Conservation (phyloP, 179 eudicot species). For the Spinacia oleracea region DNA sequence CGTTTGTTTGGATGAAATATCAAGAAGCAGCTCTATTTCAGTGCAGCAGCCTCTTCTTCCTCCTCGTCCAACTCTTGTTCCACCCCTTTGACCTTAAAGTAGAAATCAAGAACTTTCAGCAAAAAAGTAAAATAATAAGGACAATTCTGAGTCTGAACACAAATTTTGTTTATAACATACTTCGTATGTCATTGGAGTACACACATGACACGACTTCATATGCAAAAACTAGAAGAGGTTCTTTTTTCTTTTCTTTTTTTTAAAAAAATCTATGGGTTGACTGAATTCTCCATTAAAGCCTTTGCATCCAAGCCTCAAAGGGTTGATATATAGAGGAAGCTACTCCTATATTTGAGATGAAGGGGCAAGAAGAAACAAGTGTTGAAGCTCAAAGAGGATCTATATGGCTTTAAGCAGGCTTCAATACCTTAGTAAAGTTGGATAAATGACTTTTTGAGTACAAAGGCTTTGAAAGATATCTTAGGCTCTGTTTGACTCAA, state of each 20-base stretch:
- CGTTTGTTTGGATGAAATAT: neutral
- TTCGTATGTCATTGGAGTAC: neutral
- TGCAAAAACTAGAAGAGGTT: neutral
- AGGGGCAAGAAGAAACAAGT: too few species aligned
- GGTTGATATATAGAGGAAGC: too few species aligned
- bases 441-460: too few species aligned
- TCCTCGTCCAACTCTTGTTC: conserved; percentile 6
- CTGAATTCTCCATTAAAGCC: neutral
- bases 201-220: neutral
- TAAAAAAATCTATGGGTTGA: neutral
- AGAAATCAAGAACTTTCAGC: neutral
- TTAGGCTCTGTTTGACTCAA: too few species aligned
- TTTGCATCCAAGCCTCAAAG: too few species aligned
- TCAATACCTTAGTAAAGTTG: too few species aligned
- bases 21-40: conserved; percentile 6
- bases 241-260: too few species aligned
- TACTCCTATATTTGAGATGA: too few species aligned
- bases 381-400: too few species aligned
- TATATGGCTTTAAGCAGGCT: too few species aligned
- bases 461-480: too few species aligned
- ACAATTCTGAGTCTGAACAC: neutral
- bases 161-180: neutral
- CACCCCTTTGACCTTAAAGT: conserved; percentile 7
- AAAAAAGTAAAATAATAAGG: neutral
- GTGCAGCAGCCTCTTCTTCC: conserved; percentile 9